Base-by-base conservation (phyloP, 2,329 filamentous ascomycete species). In the Thermochaetoides dissita region DNA sequence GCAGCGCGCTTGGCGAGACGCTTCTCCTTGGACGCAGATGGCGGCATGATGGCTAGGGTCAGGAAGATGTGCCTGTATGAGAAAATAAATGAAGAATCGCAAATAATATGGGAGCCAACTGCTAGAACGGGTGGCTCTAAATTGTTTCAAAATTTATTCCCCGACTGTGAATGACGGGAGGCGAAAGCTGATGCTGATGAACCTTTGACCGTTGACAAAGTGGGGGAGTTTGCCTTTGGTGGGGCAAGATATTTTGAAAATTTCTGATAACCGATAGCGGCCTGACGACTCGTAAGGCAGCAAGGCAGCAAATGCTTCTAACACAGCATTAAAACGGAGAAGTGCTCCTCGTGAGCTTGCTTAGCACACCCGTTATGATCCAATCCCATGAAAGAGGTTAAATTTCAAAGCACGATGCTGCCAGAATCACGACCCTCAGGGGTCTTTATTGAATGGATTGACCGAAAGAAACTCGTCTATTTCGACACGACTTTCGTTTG, bases 1-100 rank as follows among this genome's bases (percentile, higher is more conserved):
- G 74, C 76, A 52, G 74, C 75, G 69, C 78, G 79, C 70, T 81
- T 81, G 46, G 78, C 78, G 51, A 81, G 71, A 63, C 79, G 71
- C 69, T 81, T 81, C 55, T 80, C 76, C 65, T 83, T 83, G 59
- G 78, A 78, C 49, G 76, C 67, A 48, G 78, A 81, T 10, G 51
- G 51, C 58, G 79, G 70, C 76, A 81, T 81, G 36, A 60, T 76
- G 65, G 36, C 60, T 76, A 65, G 43, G 35, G 30, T 5, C 17
- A 24, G 17, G 17, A 24, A 24, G 3, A 24, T 30, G 12, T 41
- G 36, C 9, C n/a, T 36, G 34, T 30, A 35, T 40, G 37, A 36
- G 41, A 33, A 24, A 9, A 7, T 30, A 7, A 40, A 41, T 39
- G 37, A 37, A 32, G 11, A 37, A 31, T 28, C 39, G 10, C 36